Conservation (phyloP, 1,284 basidiomycete species). For the Cutaneotrichosporon cavernicola region DNA sequence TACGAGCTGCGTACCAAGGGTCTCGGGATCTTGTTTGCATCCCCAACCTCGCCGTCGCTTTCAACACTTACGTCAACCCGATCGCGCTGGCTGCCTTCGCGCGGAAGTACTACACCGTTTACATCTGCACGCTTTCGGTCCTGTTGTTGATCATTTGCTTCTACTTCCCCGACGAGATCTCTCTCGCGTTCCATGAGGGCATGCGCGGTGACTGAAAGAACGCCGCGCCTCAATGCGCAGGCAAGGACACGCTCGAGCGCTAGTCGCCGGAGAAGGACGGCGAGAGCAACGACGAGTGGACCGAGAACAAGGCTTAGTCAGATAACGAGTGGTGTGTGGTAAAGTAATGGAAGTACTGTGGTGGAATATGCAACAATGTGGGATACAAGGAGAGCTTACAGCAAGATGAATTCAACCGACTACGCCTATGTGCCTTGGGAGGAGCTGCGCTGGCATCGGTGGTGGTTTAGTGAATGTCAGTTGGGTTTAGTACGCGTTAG, state of each 20-base stretch:
- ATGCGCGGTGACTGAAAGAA: not conserved
- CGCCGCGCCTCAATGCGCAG: not conserved
- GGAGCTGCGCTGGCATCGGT: too few relatives aligned
- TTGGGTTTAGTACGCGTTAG: too few relatives aligned
- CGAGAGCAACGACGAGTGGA: not conserved
- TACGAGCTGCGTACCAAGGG: conserved; percentile 34
- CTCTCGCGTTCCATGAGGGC: conserved; percentile 31
- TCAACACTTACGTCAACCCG: conserved; percentile 37
- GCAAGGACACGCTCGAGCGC: not conserved
- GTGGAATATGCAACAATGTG: too few relatives aligned
- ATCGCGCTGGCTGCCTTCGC: conserved; percentile 28
- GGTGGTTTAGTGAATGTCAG: too few relatives aligned
- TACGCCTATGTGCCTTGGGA: too few relatives aligned
- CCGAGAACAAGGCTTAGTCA: not conserved
- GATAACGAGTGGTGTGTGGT: too few relatives aligned
- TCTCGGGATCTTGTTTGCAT: conserved; percentile 27
- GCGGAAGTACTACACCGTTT: conserved; percentile 35
- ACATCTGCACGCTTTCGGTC: conserved; percentile 32
- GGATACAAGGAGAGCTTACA: too few relatives aligned
- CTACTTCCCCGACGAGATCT: conserved; percentile 41
- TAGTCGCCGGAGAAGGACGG: not conserved
- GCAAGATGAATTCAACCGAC: too few relatives aligned
- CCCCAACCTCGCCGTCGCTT: conserved; percentile 20
- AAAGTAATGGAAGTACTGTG: too few relatives aligned
- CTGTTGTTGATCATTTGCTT: conserved; percentile 35